Conservation (phyloP, 352 stramenopile species). For the Pythium coloratum region DNA sequence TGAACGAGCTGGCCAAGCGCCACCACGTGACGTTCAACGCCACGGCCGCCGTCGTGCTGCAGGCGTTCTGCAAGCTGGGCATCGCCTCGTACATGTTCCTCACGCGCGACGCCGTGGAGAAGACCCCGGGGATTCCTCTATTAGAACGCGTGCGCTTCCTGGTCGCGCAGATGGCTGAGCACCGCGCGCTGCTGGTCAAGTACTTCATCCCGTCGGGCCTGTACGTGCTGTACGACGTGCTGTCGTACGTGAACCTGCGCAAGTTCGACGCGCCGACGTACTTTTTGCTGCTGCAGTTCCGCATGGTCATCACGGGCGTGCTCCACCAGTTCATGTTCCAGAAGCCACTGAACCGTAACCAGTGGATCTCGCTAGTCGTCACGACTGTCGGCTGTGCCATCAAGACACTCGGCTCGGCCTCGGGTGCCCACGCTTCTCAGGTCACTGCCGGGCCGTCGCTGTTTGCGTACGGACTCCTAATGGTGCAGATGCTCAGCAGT, state of each 20-base stretch:
- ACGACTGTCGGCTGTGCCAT: constrained; percentile 75
- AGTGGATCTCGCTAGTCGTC: constrained; percentile 72
- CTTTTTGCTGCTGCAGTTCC: constrained; percentile 79
- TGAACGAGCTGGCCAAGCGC: constrained; percentile 79
- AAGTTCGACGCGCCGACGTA: constrained; percentile 77
- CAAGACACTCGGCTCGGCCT: constrained; percentile 58
- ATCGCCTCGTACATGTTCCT: constrained; percentile 75
- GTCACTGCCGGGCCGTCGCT: constrained; percentile 27
- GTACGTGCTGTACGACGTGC: constrained; percentile 82
- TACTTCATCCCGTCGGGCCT: constrained; percentile 78
- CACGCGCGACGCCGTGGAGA: constrained; percentile 39
- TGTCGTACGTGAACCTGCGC: constrained; percentile 82
- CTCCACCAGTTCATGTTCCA: constrained; percentile 80
- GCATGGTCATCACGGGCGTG: constrained; percentile 76
- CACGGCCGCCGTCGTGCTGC: constrained; percentile 70
- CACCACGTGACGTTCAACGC: constrained; percentile 71
- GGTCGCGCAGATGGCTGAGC: constrained; percentile 34
- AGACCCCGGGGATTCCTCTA: constrained; percentile 12
- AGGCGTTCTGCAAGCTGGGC: constrained; percentile 69
- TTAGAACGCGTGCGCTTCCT: constrained; percentile 35
- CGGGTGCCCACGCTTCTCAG: neutral
- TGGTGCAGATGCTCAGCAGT: constrained; percentile 79
- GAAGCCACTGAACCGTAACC: constrained; percentile 70
- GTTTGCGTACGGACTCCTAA: constrained; percentile 56
- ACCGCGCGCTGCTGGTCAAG: constrained; percentile 52